Percentiles rank a stretch among this genome's conserved stretches.
These are phyloP conservation scores for Withania somnifera DNA, from an alignment of 305 asterid species.

Conservation along the genomic window DNA sequence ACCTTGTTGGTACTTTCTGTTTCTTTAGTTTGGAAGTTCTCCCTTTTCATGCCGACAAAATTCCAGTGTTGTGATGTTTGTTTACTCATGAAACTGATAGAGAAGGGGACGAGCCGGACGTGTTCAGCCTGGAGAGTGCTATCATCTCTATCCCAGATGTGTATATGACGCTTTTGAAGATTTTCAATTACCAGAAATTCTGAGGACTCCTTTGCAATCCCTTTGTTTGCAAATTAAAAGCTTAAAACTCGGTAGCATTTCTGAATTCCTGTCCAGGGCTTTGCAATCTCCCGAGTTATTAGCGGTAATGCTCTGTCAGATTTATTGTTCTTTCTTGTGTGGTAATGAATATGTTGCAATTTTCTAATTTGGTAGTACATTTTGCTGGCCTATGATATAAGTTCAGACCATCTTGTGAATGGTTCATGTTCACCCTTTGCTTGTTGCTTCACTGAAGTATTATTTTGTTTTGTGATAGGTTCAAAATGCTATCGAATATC, in stretches of 20 bases:
- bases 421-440: neutral
- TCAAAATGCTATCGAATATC: conserved; percentile 87
- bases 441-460: neutral
- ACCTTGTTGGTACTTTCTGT: neutral
- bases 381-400: conserved; percentile 2
- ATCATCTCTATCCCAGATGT: conserved; percentile 81
- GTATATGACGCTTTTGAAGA: conserved; percentile 82
- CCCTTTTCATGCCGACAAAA: neutral
- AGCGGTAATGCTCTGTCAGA: conserved; percentile 50
- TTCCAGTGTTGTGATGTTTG: conserved; percentile 2
- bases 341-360: neutral
- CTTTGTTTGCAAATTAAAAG: conserved; percentile 95
- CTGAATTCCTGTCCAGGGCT: conserved; percentile 79
- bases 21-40: neutral
- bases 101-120: conserved; percentile 99
- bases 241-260: conserved; percentile 72
- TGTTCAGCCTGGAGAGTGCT: conserved; percentile 96
- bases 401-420: neutral
- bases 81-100: conserved; percentile 29
- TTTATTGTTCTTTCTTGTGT: conserved; percentile 14
- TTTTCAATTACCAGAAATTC: conserved; percentile 83
- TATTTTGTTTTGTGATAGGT: conserved; percentile 35
- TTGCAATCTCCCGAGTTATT: conserved; percentile 89
- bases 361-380: conserved; percentile 1
- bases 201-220: conserved; percentile 95